These are phyloP conservation scores for Vachellia pachyceras DNA, from an alignment of 306 rosid genomes.

Conservation along the genomic window DNA sequence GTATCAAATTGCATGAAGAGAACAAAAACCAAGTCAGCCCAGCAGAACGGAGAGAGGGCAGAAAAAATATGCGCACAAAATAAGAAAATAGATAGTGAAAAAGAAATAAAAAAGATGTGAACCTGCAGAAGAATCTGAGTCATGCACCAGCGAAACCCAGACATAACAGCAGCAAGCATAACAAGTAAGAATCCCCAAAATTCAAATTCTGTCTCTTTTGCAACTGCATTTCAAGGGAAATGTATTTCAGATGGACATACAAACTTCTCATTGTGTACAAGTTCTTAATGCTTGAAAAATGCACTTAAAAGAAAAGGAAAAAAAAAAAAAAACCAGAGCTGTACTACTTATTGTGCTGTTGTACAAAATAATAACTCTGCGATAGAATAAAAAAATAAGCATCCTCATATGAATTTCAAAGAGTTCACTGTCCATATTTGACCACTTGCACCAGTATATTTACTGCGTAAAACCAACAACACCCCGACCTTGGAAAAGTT, in stretches of 20 bases:
- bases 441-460: slow-evolving; percentile 13
- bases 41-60: slow-evolving; percentile 31
- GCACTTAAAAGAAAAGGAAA: too few relatives aligned
- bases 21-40: slow-evolving; percentile 50
- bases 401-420: slow-evolving; percentile 2
- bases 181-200: slow-evolving; percentile 84
- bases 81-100: slow-evolving; percentile 35
- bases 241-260: too few relatives aligned
- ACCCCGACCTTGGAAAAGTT: background rate
- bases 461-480: slow-evolving; percentile 11
- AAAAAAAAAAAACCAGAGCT: too few relatives aligned
- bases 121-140: slow-evolving; percentile 98
- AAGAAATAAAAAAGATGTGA: slow-evolving; percentile 32
- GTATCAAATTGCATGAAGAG: slow-evolving; percentile 35
- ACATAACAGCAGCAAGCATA: slow-evolving; percentile 99
- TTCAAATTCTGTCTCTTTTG: slow-evolving; percentile 91
- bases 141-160: slow-evolving; percentile 98
- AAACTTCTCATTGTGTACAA: too few relatives aligned
- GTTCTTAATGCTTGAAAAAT: too few relatives aligned
- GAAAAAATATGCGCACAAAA: too few relatives aligned
- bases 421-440: background rate
- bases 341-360: too few relatives aligned
- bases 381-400: too few relatives aligned
- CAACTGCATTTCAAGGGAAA: slow-evolving; percentile 49
- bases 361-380: too few relatives aligned